Evolutionary conservation across 768 basidiomycete species (phyloP).

Genomic region (Collybiopsis luxurians): DNA sequence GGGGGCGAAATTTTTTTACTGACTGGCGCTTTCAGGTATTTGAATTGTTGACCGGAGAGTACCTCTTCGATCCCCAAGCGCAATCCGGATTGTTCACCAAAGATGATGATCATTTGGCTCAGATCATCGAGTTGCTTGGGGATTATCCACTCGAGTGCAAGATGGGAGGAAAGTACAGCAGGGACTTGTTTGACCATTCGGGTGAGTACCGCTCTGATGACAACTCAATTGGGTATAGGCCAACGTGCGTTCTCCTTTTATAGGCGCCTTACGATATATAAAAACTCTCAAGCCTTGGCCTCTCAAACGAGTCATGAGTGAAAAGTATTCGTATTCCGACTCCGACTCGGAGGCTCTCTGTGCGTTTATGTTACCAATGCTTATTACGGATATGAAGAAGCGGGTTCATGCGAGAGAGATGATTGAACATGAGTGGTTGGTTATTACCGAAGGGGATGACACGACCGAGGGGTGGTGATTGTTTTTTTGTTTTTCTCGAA

Average conservation of each 20-base stretch:
- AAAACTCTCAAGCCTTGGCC: constrained; percentile 78
- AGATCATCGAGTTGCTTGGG: constrained; percentile 89
- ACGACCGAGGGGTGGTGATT: constrained; percentile 46
- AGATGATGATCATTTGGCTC: constrained; percentile 95
- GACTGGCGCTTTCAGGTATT: constrained; percentile 50
- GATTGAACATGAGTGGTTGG: constrained; percentile 74
- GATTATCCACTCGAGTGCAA: constrained; percentile 72
- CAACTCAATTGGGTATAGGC: not conserved
- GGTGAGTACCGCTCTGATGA: constrained; percentile 37
- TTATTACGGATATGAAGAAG: constrained; percentile 63
- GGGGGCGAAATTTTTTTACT: not conserved
- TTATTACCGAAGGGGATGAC: constrained; percentile 36
- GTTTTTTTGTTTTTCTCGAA: no score
- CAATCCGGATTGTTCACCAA: constrained; percentile 82
- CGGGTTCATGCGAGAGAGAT: constrained; percentile 74
- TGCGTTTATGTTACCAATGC: constrained; percentile 73
- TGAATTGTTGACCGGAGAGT: constrained; percentile 88
- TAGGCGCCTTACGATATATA: constrained; percentile 73
- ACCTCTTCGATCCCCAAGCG: constrained; percentile 86
- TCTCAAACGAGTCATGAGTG: constrained; percentile 77
- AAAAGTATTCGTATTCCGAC: constrained; percentile 79
- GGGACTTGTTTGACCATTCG: constrained; percentile 78
- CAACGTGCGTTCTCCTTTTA: not conserved
- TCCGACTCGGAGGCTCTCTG: constrained; percentile 58
- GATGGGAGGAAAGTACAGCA: constrained; percentile 81